phyloP scores from a whole-genome alignment of 2,329 filamentous ascomycete genomes.

The Verticillium tricorpus region DNA sequence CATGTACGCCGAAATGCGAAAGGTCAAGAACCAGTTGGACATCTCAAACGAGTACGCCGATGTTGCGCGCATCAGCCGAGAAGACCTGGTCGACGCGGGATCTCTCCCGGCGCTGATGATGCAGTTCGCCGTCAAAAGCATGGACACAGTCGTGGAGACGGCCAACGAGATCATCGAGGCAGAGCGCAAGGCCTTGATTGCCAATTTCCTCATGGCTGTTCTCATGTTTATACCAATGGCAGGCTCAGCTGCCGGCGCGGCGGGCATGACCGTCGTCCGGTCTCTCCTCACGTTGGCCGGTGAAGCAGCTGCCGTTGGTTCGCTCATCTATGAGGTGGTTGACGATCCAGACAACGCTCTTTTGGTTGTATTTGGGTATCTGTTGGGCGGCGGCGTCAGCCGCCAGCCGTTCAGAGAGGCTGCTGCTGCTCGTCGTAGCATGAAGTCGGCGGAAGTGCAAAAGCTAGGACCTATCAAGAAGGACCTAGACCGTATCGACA shows the following conservation, averaged over 20 bases:
- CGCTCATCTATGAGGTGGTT: neutral
- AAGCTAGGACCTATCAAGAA: too few species aligned
- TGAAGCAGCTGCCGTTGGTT: neutral
- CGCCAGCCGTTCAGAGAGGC: too few species aligned
- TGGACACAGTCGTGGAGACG: neutral
- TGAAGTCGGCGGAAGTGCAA: too few species aligned
- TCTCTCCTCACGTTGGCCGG: too few species aligned
- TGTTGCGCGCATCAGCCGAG: neutral
- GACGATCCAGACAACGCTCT: neutral
- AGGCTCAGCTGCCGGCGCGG: neutral
- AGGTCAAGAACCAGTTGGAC: neutral
- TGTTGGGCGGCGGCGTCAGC: too few species aligned
- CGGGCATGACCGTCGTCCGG: constrained; percentile 1
- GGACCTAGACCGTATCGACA: too few species aligned
- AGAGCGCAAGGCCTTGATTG: constrained; percentile 3
- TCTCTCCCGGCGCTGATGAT: neutral
- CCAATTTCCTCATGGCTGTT: neutral
- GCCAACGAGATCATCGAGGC: neutral
- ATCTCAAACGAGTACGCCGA: neutral
- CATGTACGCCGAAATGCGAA: too few species aligned
- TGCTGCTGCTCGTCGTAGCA: too few species aligned
- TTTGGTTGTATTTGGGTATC: too few species aligned
- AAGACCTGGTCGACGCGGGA: neutral
- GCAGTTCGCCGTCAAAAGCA: neutral
- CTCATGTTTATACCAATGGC: constrained; percentile 2